Evolutionary conservation across 2,329 filamentous ascomycete species (phyloP), one percentile per base, ranked within the genome.

Genomic region (Hymenoscyphus infarciens): DNA sequence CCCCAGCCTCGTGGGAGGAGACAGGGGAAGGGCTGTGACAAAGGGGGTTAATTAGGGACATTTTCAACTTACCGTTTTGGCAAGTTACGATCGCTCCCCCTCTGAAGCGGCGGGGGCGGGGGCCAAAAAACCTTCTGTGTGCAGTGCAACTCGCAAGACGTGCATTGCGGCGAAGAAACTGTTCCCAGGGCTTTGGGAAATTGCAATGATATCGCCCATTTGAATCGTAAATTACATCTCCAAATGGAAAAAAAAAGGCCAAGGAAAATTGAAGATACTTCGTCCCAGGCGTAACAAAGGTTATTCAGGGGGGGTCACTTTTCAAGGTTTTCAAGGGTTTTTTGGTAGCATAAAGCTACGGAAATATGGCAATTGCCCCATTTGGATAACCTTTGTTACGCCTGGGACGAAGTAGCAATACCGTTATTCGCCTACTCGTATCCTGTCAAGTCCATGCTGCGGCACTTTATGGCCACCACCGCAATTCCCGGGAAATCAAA

Each of bases 31-130:
- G 10, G 42, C 25, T 22, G 42, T 8, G n/a, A n/a, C n/a, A 49
- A 49, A 49, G 42, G 42, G n/a, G 42, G 42, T 49, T 49, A 49
- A 49, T 49, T 49, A 49, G n/a, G 42, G 42, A 10, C n/a, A 49
- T 49, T 22, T 49, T 22, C 13, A 3, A 13, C 19, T 10, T 22
- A 49, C 42, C n/a, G 8, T 49, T 49, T 49, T 19, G 42, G 42
- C 10, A 49, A 49, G n/a, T 49, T 19, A 49, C 42, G 42, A 49
- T 22, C n/a, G 16, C 42, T 11, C n/a, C n/a, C 39, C 3, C 19
- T 22, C 42, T 49, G n/a, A 49, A 22, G 42, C 42, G 42, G 42
- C 42, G 42, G 42, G 42, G 42, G n/a, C 16, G n/a, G n/a, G n/a
- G 27, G 3, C 27, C 3, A 29, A 49, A 19, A 49, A 49, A 22